Percentiles rank a stretch among this genome's conserved stretches.
phyloP scores from a whole-genome alignment of 805 yeast species.

The Yueomyces sinensis region DNA sequence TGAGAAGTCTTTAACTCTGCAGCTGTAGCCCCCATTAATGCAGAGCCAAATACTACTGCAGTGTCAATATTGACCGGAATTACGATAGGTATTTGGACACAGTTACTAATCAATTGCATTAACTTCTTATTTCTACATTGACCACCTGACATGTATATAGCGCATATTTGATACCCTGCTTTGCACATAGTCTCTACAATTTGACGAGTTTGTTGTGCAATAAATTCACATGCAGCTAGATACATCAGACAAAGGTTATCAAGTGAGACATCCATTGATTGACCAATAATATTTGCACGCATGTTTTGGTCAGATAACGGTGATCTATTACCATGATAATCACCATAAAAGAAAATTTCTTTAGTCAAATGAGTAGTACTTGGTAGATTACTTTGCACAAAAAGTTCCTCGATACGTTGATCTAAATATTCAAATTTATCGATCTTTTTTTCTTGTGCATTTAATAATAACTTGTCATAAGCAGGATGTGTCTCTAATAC shows the following conservation, averaged over 20 bases:
- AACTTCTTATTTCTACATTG: constrained; percentile 87
- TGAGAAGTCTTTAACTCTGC: constrained; percentile 43
- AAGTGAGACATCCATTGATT: constrained; percentile 77
- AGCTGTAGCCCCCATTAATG: constrained; percentile 89
- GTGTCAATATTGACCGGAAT: constrained; percentile 94
- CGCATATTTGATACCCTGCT: constrained; percentile 63
- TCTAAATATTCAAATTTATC: constrained; percentile 79
- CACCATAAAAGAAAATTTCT: constrained; percentile 88
- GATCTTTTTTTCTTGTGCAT: constrained; percentile 54
- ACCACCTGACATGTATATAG: constrained; percentile 89
- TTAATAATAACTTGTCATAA: constrained; percentile 49
- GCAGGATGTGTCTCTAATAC: constrained; percentile 87
- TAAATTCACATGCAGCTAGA: constrained; percentile 90
- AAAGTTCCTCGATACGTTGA: constrained; percentile 55
- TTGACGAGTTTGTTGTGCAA: constrained; percentile 95
- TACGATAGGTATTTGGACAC: constrained; percentile 82
- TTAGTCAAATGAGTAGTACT: constrained; percentile 73
- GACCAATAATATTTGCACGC: constrained; percentile 89
- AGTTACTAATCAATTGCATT: constrained; percentile 82
- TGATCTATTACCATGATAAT: constrained; percentile 90
- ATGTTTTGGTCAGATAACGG: constrained; percentile 94
- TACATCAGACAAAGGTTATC: constrained; percentile 78
- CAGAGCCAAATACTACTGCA: constrained; percentile 93
- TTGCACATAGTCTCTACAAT: constrained; percentile 75
- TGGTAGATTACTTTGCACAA: constrained; percentile 40